A percentile compares a stretch with the other conserved stretches of the same genome.
Conservation (phyloP, 352 stramenopile genomes). For the Pseudoperonospora humuli region DNA sequence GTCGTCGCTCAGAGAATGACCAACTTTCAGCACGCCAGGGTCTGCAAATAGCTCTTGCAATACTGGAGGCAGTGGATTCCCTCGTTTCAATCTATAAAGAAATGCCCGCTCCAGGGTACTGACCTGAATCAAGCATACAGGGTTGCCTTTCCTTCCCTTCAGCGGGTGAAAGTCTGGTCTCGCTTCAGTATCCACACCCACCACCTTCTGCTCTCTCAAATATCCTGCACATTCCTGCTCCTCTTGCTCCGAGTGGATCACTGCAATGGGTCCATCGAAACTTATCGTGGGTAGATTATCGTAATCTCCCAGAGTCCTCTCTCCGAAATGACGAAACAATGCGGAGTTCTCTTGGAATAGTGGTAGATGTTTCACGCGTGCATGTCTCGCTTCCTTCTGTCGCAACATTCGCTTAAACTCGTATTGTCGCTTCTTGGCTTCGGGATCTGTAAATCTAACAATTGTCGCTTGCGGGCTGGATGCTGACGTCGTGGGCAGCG, state of each 20-base stretch:
- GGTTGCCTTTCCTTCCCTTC: conserved; percentile 44
- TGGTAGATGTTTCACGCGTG: conserved; percentile 52
- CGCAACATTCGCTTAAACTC: conserved; percentile 50
- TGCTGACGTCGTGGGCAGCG: background rate
- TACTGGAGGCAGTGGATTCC: conserved; percentile 41
- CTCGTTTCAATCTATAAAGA: conserved; percentile 58
- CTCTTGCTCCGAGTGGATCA: conserved; percentile 58
- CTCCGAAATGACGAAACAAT: conserved; percentile 40
- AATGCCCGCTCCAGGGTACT: conserved; percentile 68
- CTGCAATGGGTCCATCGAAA: conserved; percentile 48
- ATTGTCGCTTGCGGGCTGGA: background rate
- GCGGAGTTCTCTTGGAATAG: conserved; percentile 58
- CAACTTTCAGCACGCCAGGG: conserved; percentile 60
- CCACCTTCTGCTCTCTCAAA: conserved; percentile 42
- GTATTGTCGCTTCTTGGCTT: conserved; percentile 10
- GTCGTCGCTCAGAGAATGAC: conserved; percentile 72
- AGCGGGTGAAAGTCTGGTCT: conserved; percentile 49
- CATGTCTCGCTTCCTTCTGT: conserved; percentile 42
- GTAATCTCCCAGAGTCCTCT: conserved; percentile 41
- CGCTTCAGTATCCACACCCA: conserved; percentile 75
- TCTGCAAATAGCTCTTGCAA: conserved; percentile 53
- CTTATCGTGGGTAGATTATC: conserved; percentile 36
- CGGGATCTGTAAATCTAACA: background rate
- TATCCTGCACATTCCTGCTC: conserved; percentile 43
- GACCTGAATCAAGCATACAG: conserved; percentile 73